Percentiles rank a stretch among this genome's conserved stretches.
Evolutionary conservation across 2,329 filamentous ascomycete species (phyloP).

Genomic region (Dendrostoma leiphaemia): DNA sequence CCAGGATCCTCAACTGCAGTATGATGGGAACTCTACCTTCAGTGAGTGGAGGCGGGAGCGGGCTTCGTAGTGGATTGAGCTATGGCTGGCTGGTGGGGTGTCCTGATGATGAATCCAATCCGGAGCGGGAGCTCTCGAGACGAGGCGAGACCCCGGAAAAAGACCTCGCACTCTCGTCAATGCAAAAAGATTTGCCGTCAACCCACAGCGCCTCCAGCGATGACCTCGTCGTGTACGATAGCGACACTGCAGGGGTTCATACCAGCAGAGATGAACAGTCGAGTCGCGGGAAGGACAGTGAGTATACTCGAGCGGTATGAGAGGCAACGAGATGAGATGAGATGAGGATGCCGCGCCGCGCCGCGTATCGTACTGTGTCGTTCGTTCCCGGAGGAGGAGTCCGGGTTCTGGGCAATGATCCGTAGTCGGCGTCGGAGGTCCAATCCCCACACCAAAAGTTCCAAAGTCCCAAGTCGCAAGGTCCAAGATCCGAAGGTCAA

Average conservation of each 20-base stretch:
- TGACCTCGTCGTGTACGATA: background rate
- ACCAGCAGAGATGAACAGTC: background rate
- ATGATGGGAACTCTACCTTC: background rate
- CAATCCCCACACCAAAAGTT: background rate
- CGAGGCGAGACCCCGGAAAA: no score
- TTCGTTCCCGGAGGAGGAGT: background rate
- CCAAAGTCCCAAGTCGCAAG: no score
- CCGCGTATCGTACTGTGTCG: no score
- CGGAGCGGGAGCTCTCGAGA: no score
- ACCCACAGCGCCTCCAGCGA: background rate
- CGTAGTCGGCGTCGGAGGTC: conserved; percentile 1
- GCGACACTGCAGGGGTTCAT: background rate
- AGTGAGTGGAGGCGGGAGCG: background rate
- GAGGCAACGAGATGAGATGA: background rate
- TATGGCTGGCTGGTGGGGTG: background rate
- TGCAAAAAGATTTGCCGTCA: background rate
- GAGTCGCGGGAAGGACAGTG: background rate
- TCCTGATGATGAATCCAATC: no score
- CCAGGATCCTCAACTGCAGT: background rate
- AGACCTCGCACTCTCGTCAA: background rate
- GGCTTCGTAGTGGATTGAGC: background rate
- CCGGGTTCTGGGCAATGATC: background rate
- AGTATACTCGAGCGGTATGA: background rate
- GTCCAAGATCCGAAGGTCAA: no score
- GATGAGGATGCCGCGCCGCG: no score